These are phyloP conservation scores for Xerocomus amazonicus DNA, from an alignment of 1,284 basidiomycete genomes.

Conservation along the genomic window DNA sequence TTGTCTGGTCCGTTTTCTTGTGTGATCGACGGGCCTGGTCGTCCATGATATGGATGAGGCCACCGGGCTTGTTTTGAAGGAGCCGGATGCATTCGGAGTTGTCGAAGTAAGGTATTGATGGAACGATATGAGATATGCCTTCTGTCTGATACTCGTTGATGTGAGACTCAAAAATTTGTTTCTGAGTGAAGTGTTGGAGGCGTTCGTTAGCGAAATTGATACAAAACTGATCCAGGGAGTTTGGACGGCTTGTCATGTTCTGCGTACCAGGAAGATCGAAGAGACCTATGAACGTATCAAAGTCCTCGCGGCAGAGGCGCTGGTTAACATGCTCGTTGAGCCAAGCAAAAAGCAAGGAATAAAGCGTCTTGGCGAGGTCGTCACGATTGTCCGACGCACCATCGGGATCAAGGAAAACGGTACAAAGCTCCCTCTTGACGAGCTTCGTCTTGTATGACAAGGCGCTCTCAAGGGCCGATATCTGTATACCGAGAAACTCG, in stretches of 20 bases:
- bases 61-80: conserved; percentile 84
- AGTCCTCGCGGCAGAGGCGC: conserved; percentile 88
- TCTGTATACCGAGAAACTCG: conserved; percentile 85
- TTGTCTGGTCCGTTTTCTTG: conserved; percentile 90
- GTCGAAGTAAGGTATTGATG: conserved; percentile 82
- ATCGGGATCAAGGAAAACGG: conserved; percentile 93
- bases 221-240: conserved; percentile 94
- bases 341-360: conserved; percentile 95
- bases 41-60: conserved; percentile 96
- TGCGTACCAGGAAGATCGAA: conserved; percentile 95
- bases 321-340: conserved; percentile 96
- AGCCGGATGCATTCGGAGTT: conserved; percentile 89
- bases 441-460: conserved; percentile 91
- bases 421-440: conserved; percentile 92
- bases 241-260: conserved; percentile 78
- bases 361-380: conserved; percentile 89
- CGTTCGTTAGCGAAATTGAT: conserved; percentile 96
- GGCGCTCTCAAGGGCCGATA: conserved; percentile 74
- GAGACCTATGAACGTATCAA: conserved; percentile 88
- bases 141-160: conserved; percentile 82
- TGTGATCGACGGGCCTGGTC: conserved; percentile 85
- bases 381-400: conserved; percentile 91
- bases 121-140: conserved; percentile 72
- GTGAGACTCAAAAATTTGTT: conserved; percentile 74
- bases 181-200: conserved; percentile 81